These are phyloP conservation scores for Vicia faba DNA, from an alignment of 306 rosid genomes.

Conservation along the genomic window DNA sequence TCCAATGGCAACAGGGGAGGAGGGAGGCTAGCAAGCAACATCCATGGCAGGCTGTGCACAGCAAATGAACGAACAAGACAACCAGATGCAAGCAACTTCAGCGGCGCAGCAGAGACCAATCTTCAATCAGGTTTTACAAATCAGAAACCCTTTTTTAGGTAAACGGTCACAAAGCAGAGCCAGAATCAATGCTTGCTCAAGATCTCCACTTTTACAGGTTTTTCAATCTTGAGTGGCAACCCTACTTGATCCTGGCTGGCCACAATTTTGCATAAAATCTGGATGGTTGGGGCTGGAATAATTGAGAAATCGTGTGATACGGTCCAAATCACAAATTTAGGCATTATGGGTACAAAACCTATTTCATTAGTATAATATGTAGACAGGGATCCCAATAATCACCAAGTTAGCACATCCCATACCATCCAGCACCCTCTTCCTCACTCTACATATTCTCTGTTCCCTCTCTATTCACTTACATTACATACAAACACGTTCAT, in stretches of 20 bases:
- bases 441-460: neutral
- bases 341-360: neutral
- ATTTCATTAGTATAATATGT: conserved; percentile 22
- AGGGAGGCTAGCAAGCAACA: neutral
- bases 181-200: neutral
- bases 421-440: conserved; percentile 19
- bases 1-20: neutral
- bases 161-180: neutral
- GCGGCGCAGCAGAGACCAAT: neutral
- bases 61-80: neutral
- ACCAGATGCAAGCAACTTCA: neutral
- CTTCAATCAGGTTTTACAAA: neutral
- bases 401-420: conserved; percentile 24
- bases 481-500: neutral
- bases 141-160: neutral
- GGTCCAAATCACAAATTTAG: neutral
- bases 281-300: conserved; percentile 1
- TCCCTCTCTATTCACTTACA: neutral
- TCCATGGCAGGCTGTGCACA: conserved; percentile 7
- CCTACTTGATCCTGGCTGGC: neutral
- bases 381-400: conserved; percentile 8
- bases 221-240: neutral
- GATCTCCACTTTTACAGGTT: neutral
- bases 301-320: neutral
- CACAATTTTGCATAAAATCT: neutral